Evolutionary conservation across 2,329 filamentous ascomycete genomes (phyloP).

Genomic region (Graphilbum fragrans): DNA sequence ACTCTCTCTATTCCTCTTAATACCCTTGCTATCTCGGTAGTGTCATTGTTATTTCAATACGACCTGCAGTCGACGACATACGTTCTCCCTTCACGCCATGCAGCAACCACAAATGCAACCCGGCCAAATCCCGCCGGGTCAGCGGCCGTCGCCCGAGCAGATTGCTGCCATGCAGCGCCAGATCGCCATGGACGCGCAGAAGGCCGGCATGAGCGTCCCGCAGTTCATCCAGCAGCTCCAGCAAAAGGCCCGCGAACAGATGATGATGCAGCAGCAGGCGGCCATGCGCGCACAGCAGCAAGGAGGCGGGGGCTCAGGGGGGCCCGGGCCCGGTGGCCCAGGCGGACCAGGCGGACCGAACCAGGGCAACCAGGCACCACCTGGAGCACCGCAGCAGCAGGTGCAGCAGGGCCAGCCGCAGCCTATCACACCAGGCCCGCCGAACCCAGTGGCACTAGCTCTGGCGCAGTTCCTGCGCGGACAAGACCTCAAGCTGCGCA

Average conservation of each 20-base stretch:
- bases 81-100: neutral
- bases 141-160: conserved; percentile 67
- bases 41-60: neutral
- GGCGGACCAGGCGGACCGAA: conserved; percentile 17
- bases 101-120: conserved; percentile 5
- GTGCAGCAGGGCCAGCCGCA: conserved; percentile 41
- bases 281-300: conserved; percentile 30
- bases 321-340: neutral
- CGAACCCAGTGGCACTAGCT: conserved; percentile 78
- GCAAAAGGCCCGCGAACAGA: conserved; percentile 40
- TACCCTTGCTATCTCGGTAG: neutral
- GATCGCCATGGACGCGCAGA: conserved; percentile 69
- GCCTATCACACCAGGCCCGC: conserved; percentile 64
- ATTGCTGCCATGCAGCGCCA: conserved; percentile 74
- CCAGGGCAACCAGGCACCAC: conserved; percentile 28
- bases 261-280: conserved; percentile 28
- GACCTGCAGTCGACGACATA: neutral
- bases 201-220: conserved; percentile 72
- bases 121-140: conserved; percentile 15
- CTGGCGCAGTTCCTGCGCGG: conserved; percentile 76
- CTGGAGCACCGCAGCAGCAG: conserved; percentile 25
- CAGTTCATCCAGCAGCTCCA: conserved; percentile 67
- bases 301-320: conserved; percentile 10
- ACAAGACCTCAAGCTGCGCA: conserved; percentile 80
- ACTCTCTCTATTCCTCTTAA: neutral